A percentile compares a stretch with the other conserved stretches of the same genome.
Conservation (phyloP, 1,139 yeast species). For the Debaryomycetaceae sp. region DNA sequence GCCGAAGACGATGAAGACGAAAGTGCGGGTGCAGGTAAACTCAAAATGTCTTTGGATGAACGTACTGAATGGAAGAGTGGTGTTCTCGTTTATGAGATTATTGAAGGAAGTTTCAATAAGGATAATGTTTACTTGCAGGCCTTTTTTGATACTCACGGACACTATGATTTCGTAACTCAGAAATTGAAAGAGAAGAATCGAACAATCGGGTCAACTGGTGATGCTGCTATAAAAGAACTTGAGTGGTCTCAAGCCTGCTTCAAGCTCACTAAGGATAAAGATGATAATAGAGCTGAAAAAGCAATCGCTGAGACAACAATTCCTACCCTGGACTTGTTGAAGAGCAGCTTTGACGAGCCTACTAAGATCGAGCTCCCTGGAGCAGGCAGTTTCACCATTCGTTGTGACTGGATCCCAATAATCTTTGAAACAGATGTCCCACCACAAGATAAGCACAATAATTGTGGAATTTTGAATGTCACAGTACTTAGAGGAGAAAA, state of each 20-base stretch:
- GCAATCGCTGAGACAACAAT: conserved; percentile 60
- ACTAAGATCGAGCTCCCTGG: conserved; percentile 48
- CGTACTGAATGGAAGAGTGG: conserved; percentile 67
- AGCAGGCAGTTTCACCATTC: conserved; percentile 51
- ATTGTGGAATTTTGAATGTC: conserved; percentile 71
- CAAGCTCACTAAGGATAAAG: conserved; percentile 54
- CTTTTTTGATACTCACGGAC: conserved; percentile 71
- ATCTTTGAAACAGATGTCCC: conserved; percentile 59
- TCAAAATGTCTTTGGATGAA: conserved; percentile 61
- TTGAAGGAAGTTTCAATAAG: conserved; percentile 53
- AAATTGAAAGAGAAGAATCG: conserved; percentile 36
- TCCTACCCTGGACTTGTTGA: conserved; percentile 66
- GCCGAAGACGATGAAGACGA: conserved; percentile 31
- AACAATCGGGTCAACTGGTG: conserved; percentile 62
- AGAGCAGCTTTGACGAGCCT: conserved; percentile 62
- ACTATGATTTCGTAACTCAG: conserved; percentile 55
- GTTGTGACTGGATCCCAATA: conserved; percentile 76
- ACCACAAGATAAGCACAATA: conserved; percentile 68
- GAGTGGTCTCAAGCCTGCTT: conserved; percentile 67
- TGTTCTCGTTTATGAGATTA: conserved; percentile 64
- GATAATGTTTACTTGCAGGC: conserved; percentile 63
- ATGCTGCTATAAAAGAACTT: conserved; percentile 68
- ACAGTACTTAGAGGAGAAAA: conserved; percentile 64
- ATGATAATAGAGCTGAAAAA: conserved; percentile 54
- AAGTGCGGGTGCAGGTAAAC: conserved; percentile 30